Percentiles rank a stretch among this genome's conserved stretches.
Conservation (phyloP, 164 flowering plant genomes). For the Magnolia sinica region DNA sequence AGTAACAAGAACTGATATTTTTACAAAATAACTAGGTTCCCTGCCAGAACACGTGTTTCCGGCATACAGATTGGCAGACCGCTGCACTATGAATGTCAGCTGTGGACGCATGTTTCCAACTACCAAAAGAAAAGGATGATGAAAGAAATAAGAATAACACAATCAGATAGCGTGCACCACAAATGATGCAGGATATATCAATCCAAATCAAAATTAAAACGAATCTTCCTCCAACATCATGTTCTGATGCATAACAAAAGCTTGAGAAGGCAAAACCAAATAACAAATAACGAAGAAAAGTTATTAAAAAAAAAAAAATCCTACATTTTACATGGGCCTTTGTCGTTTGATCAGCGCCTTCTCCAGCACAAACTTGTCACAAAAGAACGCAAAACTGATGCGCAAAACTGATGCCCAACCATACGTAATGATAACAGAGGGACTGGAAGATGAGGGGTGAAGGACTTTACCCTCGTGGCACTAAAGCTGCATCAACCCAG, state of each 20-base stretch:
- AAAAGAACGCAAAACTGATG: conserved; percentile 2
- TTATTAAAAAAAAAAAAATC: neutral
- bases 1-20: no score
- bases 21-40: no score
- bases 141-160: no score
- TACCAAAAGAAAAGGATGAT: no score
- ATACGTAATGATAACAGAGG: neutral
- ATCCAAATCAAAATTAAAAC: neutral
- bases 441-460: neutral
- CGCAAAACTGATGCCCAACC: conserved; percentile 1
- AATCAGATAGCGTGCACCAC: no score
- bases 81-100: no score
- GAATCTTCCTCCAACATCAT: neutral
- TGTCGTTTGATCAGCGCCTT: neutral
- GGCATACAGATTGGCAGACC: no score
- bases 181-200: neutral
- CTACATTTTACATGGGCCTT: neutral
- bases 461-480: neutral
- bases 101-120: no score
- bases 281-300: neutral
- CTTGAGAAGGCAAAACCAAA: neutral
- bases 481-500: neutral
- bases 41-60: no score
- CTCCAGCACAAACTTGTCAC: neutral
- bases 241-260: neutral